A percentile compares a stretch with the other conserved stretches of the same genome.
These are phyloP conservation scores for Schizochytrium sp. DNA, from an alignment of 108 stramenopile genomes.

Conservation along the genomic window DNA sequence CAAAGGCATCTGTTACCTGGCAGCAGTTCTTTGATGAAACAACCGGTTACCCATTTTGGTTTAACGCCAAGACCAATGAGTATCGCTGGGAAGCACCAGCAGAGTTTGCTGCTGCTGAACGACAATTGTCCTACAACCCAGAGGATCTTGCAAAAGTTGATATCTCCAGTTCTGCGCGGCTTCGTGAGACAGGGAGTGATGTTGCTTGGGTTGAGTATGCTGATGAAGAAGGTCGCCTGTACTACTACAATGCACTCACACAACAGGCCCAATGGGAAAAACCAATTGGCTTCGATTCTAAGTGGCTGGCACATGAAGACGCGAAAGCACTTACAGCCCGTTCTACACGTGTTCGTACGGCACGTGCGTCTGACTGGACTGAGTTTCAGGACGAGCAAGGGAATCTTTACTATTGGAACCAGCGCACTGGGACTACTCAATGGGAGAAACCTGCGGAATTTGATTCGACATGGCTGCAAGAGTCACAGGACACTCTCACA, in stretches of 20 bases:
- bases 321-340: neutral
- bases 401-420: conserved; percentile 13
- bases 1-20: conserved; percentile 1
- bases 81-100: conserved; percentile 42
- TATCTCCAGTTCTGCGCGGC: conserved; percentile 4
- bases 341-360: conserved; percentile 16
- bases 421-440: conserved; percentile 25
- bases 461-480: conserved; percentile 6
- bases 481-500: neutral
- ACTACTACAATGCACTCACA: conserved; percentile 54
- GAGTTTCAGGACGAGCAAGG: conserved; percentile 31
- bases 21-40: conserved; percentile 50
- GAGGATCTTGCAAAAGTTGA: neutral
- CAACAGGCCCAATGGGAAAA: conserved; percentile 58
- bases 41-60: conserved; percentile 46
- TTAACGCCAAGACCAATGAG: conserved; percentile 9
- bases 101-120: neutral
- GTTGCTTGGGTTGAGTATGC: conserved; percentile 29
- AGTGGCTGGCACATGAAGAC: conserved; percentile 25
- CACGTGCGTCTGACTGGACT: conserved; percentile 24
- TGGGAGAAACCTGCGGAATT: conserved; percentile 22
- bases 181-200: conserved; percentile 13
- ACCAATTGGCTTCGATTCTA: conserved; percentile 7
- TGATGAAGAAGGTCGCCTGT: conserved; percentile 23
- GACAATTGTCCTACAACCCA: conserved; percentile 15